Conservation (phyloP, 2,329 filamentous ascomycete species). For the Phaeosphaeriaceae sp. region DNA sequence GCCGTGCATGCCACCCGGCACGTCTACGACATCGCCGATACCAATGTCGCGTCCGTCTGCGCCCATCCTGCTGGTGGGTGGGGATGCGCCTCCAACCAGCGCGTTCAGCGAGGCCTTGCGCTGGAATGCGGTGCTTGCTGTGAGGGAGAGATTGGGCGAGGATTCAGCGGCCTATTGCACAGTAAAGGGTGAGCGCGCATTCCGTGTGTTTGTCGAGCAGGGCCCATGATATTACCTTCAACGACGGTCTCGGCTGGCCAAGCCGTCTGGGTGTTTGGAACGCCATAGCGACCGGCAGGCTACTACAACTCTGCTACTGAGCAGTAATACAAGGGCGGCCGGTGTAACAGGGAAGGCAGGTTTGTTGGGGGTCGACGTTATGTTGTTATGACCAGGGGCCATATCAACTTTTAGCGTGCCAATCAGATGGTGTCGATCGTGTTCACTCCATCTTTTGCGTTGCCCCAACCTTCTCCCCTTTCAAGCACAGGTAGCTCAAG, state of each 20-base stretch:
- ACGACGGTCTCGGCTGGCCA: conserved; percentile 48
- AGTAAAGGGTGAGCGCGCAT: not conserved
- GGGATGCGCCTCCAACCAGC: conserved; percentile 62
- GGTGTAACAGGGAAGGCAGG: conserved; percentile 9
- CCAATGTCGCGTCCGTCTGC: conserved; percentile 63
- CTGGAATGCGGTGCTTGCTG: conserved; percentile 58
- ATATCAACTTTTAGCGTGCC: conserved; percentile 3
- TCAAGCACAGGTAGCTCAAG: not conserved
- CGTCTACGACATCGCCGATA: conserved; percentile 85
- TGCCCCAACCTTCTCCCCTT: not conserved
- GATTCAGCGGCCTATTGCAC: conserved; percentile 40
- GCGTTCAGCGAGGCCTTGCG: conserved; percentile 77
- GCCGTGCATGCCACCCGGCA: conserved; percentile 91
- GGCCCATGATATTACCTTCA: conserved; percentile 22
- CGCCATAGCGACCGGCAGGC: conserved; percentile 43
- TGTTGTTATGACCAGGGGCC: conserved; percentile 8
- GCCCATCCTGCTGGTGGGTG: conserved; percentile 52
- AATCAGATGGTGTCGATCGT: not conserved
- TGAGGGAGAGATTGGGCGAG: conserved; percentile 51
- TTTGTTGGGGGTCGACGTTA: conserved; percentile 9
- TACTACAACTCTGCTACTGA: conserved; percentile 15
- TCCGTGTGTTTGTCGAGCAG: conserved; percentile 23
- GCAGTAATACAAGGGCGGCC: conserved; percentile 8
- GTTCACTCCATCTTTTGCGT: conserved; percentile 1
- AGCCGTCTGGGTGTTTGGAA: conserved; percentile 52